Percentiles rank a stretch among this genome's conserved stretches.
phyloP scores from a whole-genome alignment of 805 yeast species.

The Saccharomycopsis selenospora region DNA sequence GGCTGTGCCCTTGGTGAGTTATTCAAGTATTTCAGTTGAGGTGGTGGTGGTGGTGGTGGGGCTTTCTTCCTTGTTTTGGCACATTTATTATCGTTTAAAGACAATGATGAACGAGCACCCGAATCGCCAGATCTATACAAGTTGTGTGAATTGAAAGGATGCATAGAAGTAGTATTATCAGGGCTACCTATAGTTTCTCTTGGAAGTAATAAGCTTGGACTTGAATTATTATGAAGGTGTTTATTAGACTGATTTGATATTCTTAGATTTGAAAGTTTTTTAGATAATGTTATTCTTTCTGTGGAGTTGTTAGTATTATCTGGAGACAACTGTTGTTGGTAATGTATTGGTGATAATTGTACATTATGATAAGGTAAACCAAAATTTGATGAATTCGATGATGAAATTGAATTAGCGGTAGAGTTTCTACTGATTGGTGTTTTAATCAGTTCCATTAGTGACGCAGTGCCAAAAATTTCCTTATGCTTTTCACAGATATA shows the following conservation, averaged over 20 bases:
- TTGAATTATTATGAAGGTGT: neutral
- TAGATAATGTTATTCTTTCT: constrained; percentile 16
- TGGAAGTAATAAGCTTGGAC: neutral
- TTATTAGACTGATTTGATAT: constrained; percentile 3
- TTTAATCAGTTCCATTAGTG: neutral
- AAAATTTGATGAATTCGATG: constrained; percentile 8
- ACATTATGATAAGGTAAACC: neutral
- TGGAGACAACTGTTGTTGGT: neutral
- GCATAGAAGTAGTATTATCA: neutral
- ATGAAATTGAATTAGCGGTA: constrained; percentile 12
- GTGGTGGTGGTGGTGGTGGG: constrained; percentile 8
- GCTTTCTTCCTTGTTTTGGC: constrained; percentile 6
- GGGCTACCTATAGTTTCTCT: neutral
- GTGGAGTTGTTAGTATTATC: constrained; percentile 6
- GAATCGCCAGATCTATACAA: neutral
- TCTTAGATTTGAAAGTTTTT: constrained; percentile 17
- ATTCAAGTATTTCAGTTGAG: neutral
- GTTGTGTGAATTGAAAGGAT: neutral
- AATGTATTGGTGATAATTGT: neutral
- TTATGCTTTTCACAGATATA: constrained; percentile 11
- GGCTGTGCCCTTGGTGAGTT: constrained; percentile 1
- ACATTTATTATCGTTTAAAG: too few relatives aligned
- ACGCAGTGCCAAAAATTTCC: neutral
- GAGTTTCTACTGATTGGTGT: constrained; percentile 14
- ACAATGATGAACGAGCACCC: neutral